phyloP scores from a whole-genome alignment of 1,139 yeast species.

The Magnusiomyces fungicola region DNA sequence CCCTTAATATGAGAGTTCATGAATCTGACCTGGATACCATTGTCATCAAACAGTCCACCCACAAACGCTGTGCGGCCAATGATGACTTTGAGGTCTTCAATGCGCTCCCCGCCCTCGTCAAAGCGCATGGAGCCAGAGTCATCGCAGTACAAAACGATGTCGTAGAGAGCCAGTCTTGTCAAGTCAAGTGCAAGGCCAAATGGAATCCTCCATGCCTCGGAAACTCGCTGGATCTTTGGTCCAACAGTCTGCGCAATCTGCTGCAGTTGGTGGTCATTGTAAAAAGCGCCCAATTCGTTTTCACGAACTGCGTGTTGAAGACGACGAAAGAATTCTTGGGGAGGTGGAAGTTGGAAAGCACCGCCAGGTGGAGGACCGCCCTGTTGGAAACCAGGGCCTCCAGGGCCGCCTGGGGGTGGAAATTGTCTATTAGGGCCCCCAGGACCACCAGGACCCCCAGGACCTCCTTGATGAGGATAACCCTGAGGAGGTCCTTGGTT shows the following conservation, averaged over 20 bases:
- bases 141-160: constrained; percentile 28
- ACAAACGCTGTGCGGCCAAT: constrained; percentile 27
- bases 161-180: constrained; percentile 28
- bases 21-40: constrained; percentile 30
- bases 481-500: neutral
- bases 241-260: constrained; percentile 24
- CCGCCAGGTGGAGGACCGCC: constrained; percentile 12
- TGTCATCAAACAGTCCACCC: constrained; percentile 28
- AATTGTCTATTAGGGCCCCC: constrained; percentile 1
- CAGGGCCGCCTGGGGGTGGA: neutral
- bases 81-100: constrained; percentile 30
- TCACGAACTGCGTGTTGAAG: constrained; percentile 26
- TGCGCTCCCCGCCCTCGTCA: constrained; percentile 31
- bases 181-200: constrained; percentile 28
- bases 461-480: constrained; percentile 6
- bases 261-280: constrained; percentile 27
- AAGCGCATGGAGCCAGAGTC: constrained; percentile 33
- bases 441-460: neutral
- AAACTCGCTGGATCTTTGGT: constrained; percentile 21
- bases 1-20: constrained; percentile 27
- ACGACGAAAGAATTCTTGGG: constrained; percentile 17
- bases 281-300: constrained; percentile 26
- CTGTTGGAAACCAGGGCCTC: constrained; percentile 3
- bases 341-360: constrained; percentile 14
- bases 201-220: constrained; percentile 27